Evolutionary conservation across 192 early-diverging fungal species (phyloP), one percentile per base, ranked within the genome.

Genomic region (Thamnidium elegans): DNA sequence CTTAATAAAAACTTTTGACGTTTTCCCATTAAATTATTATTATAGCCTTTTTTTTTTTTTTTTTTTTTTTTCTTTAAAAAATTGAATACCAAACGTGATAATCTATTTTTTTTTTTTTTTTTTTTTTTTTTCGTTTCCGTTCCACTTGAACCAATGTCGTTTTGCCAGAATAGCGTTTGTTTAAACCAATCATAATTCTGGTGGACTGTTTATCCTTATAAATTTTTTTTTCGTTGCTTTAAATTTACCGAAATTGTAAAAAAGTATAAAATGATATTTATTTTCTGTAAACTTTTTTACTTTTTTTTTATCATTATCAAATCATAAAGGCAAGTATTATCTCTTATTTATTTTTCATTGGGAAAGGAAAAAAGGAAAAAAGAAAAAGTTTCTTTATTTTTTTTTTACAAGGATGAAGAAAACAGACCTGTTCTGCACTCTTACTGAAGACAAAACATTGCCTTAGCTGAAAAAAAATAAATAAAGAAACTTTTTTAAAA

Each of bases 391-490:
- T 53, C 13, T 56, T 56, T 56, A 39, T 39, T 36, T 56, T 56
- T n/a, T 36, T 56, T 56, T 36, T 53, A 26, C 21, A 21, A 59
- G 19, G 58, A 59, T 59, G 58, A 59, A 14, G 36, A 45, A 39
- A 59, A 59, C 58, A 59, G 58, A 59, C 58, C 58, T 59, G 58
- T 59, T 59, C 58, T 59, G 58, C 58, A 59, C 39, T 20, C 36
- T 55, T 58, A 44, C 34, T 58, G 56, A 58, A 58, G 56, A 58
- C 56, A 58, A 58, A 42, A 20, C 21, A 44, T 45, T 58, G 56
- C 56, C 56, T 45, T 45, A 39, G 14, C 46, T 48, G 46, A 48
- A 19, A 48, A n/a, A 48, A 48, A 17, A 19, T 13, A 48, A 17
- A 17, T 48, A 17, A 17, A 48, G 13, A 17, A 17, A 48, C 46